A percentile compares a stretch with the other conserved stretches of the same genome.
Conservation (phyloP, 768 basidiomycete genomes). For the Neoboletus subvelutipes region DNA sequence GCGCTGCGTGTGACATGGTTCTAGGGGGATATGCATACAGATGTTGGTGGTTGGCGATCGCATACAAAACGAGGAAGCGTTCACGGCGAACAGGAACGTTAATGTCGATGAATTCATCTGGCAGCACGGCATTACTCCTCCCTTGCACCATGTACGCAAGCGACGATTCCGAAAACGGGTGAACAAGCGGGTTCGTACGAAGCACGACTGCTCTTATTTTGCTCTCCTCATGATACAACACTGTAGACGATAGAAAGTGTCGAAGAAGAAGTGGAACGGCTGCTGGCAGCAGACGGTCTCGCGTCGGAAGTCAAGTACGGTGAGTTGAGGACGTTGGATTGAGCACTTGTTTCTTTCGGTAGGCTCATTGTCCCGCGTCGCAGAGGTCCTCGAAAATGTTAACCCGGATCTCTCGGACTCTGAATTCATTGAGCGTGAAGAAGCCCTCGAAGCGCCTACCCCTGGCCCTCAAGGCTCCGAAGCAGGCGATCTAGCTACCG, state of each 20-base stretch:
- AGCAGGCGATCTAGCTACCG: conserved; percentile 59
- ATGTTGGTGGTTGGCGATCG: conserved; percentile 90
- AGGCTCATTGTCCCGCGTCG: conserved; percentile 1
- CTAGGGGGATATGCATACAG: conserved; percentile 39
- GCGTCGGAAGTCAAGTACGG: conserved; percentile 80
- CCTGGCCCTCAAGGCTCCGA: conserved; percentile 71
- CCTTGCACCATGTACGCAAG: conserved; percentile 86
- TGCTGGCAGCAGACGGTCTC: conserved; percentile 76
- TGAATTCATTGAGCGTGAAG: conserved; percentile 74
- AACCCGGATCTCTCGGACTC: conserved; percentile 90
- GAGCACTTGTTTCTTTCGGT: neutral
- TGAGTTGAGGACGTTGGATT: conserved; percentile 27
- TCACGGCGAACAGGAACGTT: conserved; percentile 64
- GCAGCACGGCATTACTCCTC: conserved; percentile 95
- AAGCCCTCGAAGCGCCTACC: conserved; percentile 60
- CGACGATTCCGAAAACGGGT: conserved; percentile 89
- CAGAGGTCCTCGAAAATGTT: conserved; percentile 86
- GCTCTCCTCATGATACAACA: conserved; percentile 9
- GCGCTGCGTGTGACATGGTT: conserved; percentile 11
- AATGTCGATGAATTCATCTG: conserved; percentile 96
- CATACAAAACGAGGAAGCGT: conserved; percentile 65
- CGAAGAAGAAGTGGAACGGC: conserved; percentile 87
- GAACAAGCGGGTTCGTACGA: conserved; percentile 64
- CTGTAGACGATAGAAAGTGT: conserved; percentile 88
- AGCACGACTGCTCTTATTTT: neutral